A percentile compares a stretch with the other conserved stretches of the same genome.
These are phyloP conservation scores for Penicillium cataractarum DNA, from an alignment of 495 filamentous ascomycete genomes.

Conservation along the genomic window DNA sequence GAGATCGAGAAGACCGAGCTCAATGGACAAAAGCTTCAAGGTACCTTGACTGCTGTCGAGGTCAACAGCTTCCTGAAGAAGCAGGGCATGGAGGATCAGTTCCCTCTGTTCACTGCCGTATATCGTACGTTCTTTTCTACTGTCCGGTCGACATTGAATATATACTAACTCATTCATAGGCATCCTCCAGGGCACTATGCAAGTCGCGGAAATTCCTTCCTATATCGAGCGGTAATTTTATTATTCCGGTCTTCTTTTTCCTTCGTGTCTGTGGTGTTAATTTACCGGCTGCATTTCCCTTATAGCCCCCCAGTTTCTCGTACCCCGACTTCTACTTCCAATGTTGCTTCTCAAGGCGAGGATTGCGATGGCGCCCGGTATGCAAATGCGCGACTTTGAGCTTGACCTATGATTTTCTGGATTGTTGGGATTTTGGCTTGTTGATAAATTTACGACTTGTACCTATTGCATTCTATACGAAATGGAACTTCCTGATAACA, in stretches of 20 bases:
- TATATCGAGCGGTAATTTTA: slow-evolving; percentile 47
- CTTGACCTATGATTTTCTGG: slow-evolving; percentile 9
- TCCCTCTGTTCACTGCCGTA: slow-evolving; percentile 88
- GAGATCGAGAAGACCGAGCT: slow-evolving; percentile 88
- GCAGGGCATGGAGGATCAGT: slow-evolving; percentile 75
- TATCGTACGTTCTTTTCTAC: slow-evolving; percentile 49
- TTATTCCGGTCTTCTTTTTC: slow-evolving; percentile 23
- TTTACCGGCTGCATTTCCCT: slow-evolving; percentile 28
- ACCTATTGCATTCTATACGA: slow-evolving; percentile 24
- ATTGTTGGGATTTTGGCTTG: slow-evolving; percentile 17
- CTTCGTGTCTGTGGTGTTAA: slow-evolving; percentile 37
- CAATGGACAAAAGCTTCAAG: slow-evolving; percentile 97
- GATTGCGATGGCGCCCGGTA: slow-evolving; percentile 26
- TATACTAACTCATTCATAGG: slow-evolving; percentile 33
- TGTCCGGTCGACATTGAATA: background rate
- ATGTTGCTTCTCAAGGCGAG: slow-evolving; percentile 19
- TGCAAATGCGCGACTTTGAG: slow-evolving; percentile 30
- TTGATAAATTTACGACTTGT: slow-evolving; percentile 27
- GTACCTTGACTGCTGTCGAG: slow-evolving; percentile 87
- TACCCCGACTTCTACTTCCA: slow-evolving; percentile 22
- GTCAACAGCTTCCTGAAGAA: slow-evolving; percentile 86
- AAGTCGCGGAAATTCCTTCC: slow-evolving; percentile 46
- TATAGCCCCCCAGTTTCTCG: slow-evolving; percentile 29
- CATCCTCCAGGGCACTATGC: slow-evolving; percentile 47
- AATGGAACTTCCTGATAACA: background rate